phyloP scores from a whole-genome alignment of 139 green algal species.

The Micractinium conductrix region DNA sequence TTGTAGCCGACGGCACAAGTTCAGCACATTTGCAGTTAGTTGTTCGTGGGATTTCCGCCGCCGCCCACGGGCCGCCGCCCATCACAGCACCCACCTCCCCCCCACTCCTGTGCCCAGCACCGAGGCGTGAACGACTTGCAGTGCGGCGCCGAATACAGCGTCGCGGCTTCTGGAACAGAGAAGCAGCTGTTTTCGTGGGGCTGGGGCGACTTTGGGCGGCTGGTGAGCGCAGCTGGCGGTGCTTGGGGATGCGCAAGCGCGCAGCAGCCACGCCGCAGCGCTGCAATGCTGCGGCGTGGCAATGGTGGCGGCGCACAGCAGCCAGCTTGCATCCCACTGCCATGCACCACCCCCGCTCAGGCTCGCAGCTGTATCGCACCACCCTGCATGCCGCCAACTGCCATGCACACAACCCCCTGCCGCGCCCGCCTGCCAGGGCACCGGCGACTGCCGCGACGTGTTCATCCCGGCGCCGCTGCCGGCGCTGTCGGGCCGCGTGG shows the following conservation, averaged over 20 bases:
- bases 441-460: slow-evolving; percentile 72
- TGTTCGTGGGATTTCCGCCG: no score
- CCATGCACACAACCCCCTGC: not conserved
- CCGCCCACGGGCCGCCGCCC: no score
- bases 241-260: no score
- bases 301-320: not conserved
- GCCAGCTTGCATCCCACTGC: not conserved
- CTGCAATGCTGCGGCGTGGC: no score
- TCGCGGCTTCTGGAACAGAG: slow-evolving; percentile 61
- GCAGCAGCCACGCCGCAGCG: not conserved
- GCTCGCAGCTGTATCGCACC: no score
- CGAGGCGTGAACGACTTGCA: slow-evolving; percentile 52
- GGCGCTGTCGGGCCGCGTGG: slow-evolving; percentile 53
- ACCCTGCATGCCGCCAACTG: not conserved
- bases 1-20: no score
- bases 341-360: no score
- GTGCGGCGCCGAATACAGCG: slow-evolving; percentile 89
- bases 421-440: slow-evolving; percentile 48
- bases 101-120: no score
- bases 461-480: slow-evolving; percentile 80
- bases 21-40: no score
- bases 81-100: no score
- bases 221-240: slow-evolving; percentile 47
- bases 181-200: slow-evolving; percentile 85
- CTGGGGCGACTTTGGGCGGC: slow-evolving; percentile 91